Base-by-base conservation (phyloP, 768 basidiomycete genomes). In the Russula lepida region DNA sequence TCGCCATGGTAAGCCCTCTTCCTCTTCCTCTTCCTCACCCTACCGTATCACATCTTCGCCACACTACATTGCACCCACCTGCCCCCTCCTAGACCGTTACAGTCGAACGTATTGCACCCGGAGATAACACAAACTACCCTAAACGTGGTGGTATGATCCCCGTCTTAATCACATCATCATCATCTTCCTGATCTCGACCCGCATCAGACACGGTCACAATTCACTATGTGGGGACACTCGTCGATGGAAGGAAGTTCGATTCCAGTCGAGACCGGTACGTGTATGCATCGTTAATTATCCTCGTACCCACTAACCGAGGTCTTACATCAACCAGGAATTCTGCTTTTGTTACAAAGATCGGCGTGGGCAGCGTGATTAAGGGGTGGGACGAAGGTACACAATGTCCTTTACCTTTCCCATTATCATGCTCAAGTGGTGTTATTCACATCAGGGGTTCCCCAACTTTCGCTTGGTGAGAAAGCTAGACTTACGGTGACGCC, bases 341-440 rank as follows among this genome's bases (percentile, higher is more conserved):
- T 0, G 81, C 89, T 1, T 92, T 93, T 71, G 67, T 73, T 63
- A 89, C 88, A 3, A 69, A 81, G 69, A 92, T 92, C 64, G 89
- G 92, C 48, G 76, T 83, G 21, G 88, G 89, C 8, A 84, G 85
- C 69, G 92, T 95, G 50, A 93, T 95, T 75, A 86, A 79, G 69
- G 89, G 92, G 32, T 94, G 91, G 92, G 92, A 93, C 69, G 89
- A 92, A 72, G 92, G 92, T 86, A 65, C 67, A 79, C 73, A 37
- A 28, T 8, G 21, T 15, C 17, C 15, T 11, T 27, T 39, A 4
- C 49, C 54, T 5, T 33, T 44, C 6, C 12, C 27, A n/a, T 32
- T 25, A 30, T 21, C 21, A 47, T 39, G 30, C 41, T 52, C 28
- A 37, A 53, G 27, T 63, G 54, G 56, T 63, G 67, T 54, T 56